Conservation (phyloP, 164 flowering plant species). For the Vitis vinifera region DNA sequence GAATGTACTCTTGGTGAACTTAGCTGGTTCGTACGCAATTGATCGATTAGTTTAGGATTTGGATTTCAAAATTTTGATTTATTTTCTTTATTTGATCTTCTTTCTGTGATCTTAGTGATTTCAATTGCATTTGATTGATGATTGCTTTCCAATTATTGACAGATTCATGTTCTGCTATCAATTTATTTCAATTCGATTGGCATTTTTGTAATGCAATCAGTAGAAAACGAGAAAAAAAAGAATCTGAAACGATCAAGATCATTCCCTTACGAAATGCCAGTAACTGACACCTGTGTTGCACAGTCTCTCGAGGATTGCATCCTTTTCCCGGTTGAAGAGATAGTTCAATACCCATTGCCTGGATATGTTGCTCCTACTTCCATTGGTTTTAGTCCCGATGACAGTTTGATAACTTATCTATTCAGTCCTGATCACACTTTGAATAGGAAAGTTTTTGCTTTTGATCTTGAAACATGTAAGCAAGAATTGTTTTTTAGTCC, state of each 20-base stretch:
- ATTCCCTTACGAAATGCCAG: conserved; percentile 48
- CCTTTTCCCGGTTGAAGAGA: conserved; percentile 71
- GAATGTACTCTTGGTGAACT: too few relatives aligned
- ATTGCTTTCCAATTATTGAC: not conserved
- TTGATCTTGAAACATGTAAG: conserved; percentile 50
- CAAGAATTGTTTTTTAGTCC: conserved; percentile 76
- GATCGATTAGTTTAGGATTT: too few relatives aligned
- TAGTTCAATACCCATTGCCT: conserved; percentile 78
- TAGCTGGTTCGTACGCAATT: too few relatives aligned
- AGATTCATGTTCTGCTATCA: conserved; percentile 7
- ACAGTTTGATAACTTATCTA: conserved; percentile 56
- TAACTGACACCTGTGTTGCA: conserved; percentile 35
- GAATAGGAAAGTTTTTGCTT: conserved; percentile 65
- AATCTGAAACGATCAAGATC: conserved; percentile 48
- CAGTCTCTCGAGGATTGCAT: conserved; percentile 39
- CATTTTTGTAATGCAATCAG: conserved; percentile 62
- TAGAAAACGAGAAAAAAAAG: conserved; percentile 34
- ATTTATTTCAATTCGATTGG: not conserved
- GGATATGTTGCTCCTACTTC: conserved; percentile 73
- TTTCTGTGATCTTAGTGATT: not conserved
- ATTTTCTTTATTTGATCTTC: not conserved
- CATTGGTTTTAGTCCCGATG: conserved; percentile 78
- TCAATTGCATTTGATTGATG: not conserved
- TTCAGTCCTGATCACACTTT: conserved; percentile 74
- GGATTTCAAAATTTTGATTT: not conserved